Conservation (phyloP, 345 rosid genomes). For the Clarkia xantiana region DNA sequence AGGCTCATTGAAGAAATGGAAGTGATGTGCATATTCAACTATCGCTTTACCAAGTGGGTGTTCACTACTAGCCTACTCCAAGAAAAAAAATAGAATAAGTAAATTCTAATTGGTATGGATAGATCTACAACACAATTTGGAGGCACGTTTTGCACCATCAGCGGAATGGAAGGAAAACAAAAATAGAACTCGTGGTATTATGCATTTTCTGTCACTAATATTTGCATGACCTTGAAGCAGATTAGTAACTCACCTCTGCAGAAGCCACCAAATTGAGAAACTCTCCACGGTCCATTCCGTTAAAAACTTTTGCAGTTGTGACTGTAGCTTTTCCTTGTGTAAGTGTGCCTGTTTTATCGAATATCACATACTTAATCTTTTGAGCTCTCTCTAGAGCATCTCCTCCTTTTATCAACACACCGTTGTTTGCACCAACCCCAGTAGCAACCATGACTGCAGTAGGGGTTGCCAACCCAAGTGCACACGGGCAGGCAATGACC, state of each 20-base stretch:
- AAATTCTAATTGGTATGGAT: no score
- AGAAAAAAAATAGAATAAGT: no score
- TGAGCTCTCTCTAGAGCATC: conserved; percentile 98
- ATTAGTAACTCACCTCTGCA: conserved; percentile 91
- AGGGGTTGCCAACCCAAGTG: conserved; percentile 99
- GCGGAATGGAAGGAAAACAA: no score
- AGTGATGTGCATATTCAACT: conserved; percentile 77
- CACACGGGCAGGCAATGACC: conserved; percentile 98
- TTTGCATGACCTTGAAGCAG: no score
- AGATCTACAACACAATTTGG: no score
- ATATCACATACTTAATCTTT: conserved; percentile 76
- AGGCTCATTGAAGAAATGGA: conserved; percentile 73
- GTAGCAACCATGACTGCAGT: conserved; percentile 99
- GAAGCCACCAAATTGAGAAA: conserved; percentile 92
- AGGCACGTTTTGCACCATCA: no score
- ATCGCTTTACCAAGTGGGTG: conserved; percentile 91
- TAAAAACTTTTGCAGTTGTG: conserved; percentile 68
- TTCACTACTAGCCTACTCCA: conserved; percentile 86
- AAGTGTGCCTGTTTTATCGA: conserved; percentile 96
- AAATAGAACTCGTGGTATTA: no score
- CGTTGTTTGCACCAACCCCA: conserved; percentile 96
- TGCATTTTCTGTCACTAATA: no score
- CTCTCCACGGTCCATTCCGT: conserved; percentile 74
- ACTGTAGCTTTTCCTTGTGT: conserved; percentile 95
- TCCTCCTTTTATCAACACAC: conserved; percentile 97